These are phyloP conservation scores for Populus alba DNA, from an alignment of 345 rosid species.

Conservation along the genomic window DNA sequence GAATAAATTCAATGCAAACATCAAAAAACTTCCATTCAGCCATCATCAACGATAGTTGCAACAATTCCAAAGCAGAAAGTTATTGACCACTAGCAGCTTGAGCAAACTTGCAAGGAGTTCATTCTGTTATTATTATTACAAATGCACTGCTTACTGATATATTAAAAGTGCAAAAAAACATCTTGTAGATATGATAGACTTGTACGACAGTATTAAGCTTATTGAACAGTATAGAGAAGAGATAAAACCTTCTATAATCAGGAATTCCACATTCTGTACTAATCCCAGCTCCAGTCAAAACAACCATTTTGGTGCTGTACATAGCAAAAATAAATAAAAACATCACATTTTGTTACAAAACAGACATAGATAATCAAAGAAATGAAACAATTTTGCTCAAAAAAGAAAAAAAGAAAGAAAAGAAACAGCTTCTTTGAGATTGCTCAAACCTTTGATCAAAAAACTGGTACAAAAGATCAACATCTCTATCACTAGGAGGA, in stretches of 20 bases:
- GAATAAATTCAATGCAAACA: background rate
- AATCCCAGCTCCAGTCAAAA: conserved; percentile 89
- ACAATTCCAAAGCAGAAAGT: background rate
- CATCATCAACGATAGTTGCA: background rate
- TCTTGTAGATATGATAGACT: too few relatives aligned
- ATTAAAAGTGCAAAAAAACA: too few relatives aligned
- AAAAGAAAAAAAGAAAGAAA: too few relatives aligned
- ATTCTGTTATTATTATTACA: background rate
- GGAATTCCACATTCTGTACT: conserved; percentile 97
- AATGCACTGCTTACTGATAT: background rate
- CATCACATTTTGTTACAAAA: too few relatives aligned
- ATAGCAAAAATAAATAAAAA: background rate
- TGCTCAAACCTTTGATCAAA: conserved; percentile 58
- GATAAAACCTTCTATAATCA: conserved; percentile 79
- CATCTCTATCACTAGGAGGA: conserved; percentile 63
- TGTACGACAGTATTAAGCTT: too few relatives aligned
- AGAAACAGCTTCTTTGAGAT: too few relatives aligned
- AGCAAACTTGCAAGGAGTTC: background rate
- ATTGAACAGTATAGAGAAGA: background rate
- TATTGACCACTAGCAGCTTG: too few relatives aligned
- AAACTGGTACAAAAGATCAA: conserved; percentile 53
- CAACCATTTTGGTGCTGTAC: conserved; percentile 62
- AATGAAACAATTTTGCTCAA: too few relatives aligned
- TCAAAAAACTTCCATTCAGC: background rate
- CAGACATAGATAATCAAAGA: too few relatives aligned